These are phyloP conservation scores for Cladosporium sp. DNA, from an alignment of 2,329 filamentous ascomycete species.

Conservation along the genomic window DNA sequence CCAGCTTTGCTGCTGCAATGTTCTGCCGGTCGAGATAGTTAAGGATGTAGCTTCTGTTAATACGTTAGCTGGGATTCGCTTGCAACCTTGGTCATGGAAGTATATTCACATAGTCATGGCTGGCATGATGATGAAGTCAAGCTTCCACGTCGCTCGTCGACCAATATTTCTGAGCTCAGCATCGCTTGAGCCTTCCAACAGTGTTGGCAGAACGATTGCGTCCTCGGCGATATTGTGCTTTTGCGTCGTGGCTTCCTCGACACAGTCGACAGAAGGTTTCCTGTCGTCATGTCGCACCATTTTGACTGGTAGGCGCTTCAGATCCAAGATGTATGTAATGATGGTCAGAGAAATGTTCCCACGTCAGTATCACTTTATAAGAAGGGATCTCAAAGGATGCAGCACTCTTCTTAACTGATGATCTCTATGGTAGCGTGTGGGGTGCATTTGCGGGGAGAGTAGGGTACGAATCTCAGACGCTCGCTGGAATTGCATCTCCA, in stretches of 20 bases:
- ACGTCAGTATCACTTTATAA: background rate
- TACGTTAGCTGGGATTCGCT: background rate
- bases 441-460: background rate
- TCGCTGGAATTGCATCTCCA: background rate
- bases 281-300: background rate
- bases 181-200: constrained; percentile 20
- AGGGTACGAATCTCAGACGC: background rate
- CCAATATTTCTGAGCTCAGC: constrained; percentile 26
- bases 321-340: background rate
- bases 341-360: background rate
- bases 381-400: background rate
- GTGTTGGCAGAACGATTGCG: background rate
- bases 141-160: constrained; percentile 25
- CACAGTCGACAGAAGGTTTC: background rate
- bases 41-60: constrained; percentile 27
- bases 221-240: background rate
- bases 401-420: background rate
- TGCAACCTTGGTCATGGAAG: background rate
- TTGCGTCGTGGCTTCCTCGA: background rate
- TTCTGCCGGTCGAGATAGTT: constrained; percentile 32
- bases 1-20: constrained; percentile 28
- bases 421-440: background rate
- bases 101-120: constrained; percentile 22
- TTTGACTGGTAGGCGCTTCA: background rate
- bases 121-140: constrained; percentile 31